Conservation (phyloP, 176 grass and related monocot species). For the Elymus sibiricus region DNA sequence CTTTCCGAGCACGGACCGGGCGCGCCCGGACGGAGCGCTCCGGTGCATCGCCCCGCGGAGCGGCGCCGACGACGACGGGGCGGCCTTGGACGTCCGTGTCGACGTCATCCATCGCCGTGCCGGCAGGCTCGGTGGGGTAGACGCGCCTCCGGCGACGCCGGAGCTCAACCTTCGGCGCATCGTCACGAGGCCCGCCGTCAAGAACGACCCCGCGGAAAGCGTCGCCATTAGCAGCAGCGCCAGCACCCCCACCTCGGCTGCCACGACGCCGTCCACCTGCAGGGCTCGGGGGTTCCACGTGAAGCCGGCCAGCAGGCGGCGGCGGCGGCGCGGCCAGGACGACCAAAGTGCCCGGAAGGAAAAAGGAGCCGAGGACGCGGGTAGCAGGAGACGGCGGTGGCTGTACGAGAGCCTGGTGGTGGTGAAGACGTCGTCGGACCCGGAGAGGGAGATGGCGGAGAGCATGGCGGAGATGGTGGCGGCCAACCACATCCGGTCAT, state of each 20-base stretch:
- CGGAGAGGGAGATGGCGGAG: slow-evolving; percentile 69
- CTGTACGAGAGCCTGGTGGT: slow-evolving; percentile 70
- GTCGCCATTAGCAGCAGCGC: background rate
- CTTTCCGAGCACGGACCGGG: slow-evolving; percentile 51
- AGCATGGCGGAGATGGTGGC: slow-evolving; percentile 91
- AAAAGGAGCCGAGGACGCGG: background rate
- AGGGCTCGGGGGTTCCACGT: slow-evolving; percentile 41
- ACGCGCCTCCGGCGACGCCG: slow-evolving; percentile 42
- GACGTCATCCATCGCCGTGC: slow-evolving; percentile 36
- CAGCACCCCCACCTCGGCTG: slow-evolving; percentile 26
- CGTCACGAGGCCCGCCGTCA: slow-evolving; percentile 41
- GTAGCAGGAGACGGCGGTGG: slow-evolving; percentile 25
- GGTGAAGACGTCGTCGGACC: slow-evolving; percentile 73
- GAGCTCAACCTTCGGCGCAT: slow-evolving; percentile 78
- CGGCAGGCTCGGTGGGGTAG: slow-evolving; percentile 25
- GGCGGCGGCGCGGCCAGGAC: background rate
- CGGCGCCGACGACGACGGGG: background rate
- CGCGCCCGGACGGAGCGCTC: slow-evolving; percentile 24
- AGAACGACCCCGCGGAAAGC: background rate
- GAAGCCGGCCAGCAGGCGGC: background rate
- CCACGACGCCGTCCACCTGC: slow-evolving; percentile 45
- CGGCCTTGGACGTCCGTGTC: slow-evolving; percentile 25
- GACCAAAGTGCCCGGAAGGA: background rate
- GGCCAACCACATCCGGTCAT: slow-evolving; percentile 47
- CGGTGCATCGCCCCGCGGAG: background rate